A percentile compares a stretch with the other conserved stretches of the same genome.
phyloP scores from a whole-genome alignment of 164 flowering plant genomes.

The Euptelea pleiosperma region DNA sequence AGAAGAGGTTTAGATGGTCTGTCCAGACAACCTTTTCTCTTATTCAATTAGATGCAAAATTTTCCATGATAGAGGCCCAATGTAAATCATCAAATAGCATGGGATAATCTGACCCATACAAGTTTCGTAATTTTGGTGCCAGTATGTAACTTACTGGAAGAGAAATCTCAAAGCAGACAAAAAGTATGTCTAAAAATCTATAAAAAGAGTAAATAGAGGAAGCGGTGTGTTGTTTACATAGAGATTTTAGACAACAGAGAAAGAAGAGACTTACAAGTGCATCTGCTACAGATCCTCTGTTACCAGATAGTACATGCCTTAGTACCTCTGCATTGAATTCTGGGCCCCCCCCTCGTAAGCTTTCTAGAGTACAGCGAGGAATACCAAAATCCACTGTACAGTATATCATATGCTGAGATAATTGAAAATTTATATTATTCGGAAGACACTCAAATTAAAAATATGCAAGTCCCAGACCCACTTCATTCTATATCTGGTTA shows the following conservation, averaged over 20 bases:
- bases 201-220: neutral
- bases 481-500: too few relatives aligned
- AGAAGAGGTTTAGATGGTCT: too few relatives aligned
- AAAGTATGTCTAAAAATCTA: too few relatives aligned
- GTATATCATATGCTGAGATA: neutral
- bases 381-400: constrained; percentile 83
- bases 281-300: constrained; percentile 80
- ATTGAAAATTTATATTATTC: neutral
- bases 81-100: too few relatives aligned
- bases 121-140: too few relatives aligned
- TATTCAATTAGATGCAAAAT: too few relatives aligned
- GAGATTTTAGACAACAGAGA: neutral
- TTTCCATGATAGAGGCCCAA: too few relatives aligned
- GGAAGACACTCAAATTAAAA: neutral
- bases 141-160: too few relatives aligned
- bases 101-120: too few relatives aligned
- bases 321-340: constrained; percentile 66
- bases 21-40: too few relatives aligned
- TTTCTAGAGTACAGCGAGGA: constrained; percentile 77
- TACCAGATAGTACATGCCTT: constrained; percentile 71
- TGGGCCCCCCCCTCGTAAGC: constrained; percentile 76
- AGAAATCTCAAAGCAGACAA: too few relatives aligned
- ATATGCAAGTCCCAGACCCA: too few relatives aligned
- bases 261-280: constrained; percentile 60
- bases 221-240: neutral